Evolutionary conservation across 768 basidiomycete species (phyloP).

Genomic region (Pleurotus tuber-regium): DNA sequence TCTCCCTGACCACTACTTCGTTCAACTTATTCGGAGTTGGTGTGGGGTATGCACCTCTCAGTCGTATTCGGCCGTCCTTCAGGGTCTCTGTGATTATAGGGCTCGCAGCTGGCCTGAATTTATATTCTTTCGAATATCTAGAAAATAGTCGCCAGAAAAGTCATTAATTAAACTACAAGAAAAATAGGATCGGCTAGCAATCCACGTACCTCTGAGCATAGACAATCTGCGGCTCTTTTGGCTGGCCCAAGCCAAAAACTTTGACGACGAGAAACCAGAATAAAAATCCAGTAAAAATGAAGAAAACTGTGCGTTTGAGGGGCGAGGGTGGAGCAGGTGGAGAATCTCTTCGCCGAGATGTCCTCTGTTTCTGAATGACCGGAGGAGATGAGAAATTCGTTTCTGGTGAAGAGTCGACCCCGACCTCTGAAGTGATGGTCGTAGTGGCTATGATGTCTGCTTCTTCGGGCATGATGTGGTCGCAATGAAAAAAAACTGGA

Average conservation of each 20-base stretch:
- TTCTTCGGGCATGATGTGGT: too few relatives aligned
- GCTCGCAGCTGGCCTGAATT: slow-evolving; percentile 81
- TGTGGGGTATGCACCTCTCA: slow-evolving; percentile 66
- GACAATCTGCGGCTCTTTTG: slow-evolving; percentile 37
- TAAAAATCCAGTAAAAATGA: slow-evolving; percentile 39
- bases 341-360: background rate
- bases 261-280: slow-evolving; percentile 41
- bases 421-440: too few relatives aligned
- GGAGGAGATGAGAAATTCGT: too few relatives aligned
- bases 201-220: slow-evolving; percentile 8
- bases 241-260: slow-evolving; percentile 16
- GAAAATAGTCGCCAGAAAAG: too few relatives aligned
- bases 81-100: slow-evolving; percentile 80
- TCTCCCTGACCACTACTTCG: too few relatives aligned
- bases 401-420: too few relatives aligned
- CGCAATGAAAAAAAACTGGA: too few relatives aligned
- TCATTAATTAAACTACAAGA: too few relatives aligned
- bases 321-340: slow-evolving; percentile 35
- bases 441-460: too few relatives aligned
- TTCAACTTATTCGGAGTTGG: too few relatives aligned
- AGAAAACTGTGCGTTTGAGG: slow-evolving; percentile 45
- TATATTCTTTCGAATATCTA: slow-evolving; percentile 85
- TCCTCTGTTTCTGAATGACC: slow-evolving; percentile 1
- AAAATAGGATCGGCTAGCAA: too few relatives aligned
- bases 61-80: slow-evolving; percentile 62